A percentile compares a stretch with the other conserved stretches of the same genome.
Conservation (phyloP, 1,139 yeast species). For the Nadsonia commutata region DNA sequence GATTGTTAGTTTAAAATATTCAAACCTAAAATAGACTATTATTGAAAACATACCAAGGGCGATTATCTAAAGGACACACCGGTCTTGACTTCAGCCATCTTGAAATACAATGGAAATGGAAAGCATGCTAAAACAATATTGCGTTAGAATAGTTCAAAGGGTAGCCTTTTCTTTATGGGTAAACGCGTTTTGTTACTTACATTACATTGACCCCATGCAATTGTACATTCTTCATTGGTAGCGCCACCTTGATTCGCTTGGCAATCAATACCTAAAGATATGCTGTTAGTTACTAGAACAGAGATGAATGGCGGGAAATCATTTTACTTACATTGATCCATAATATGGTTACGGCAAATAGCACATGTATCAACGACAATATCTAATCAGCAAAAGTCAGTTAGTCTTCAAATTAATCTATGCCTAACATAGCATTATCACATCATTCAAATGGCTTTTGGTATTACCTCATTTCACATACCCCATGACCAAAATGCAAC, state of each 20-base stretch:
- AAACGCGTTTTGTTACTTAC: constrained; percentile 21
- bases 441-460: too few relatives aligned
- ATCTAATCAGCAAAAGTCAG: too few relatives aligned
- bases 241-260: constrained; percentile 63
- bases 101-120: constrained; percentile 89
- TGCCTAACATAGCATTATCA: too few relatives aligned
- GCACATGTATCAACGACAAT: constrained; percentile 95
- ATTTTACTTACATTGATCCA: constrained; percentile 64
- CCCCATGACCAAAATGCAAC: constrained; percentile 99
- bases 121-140: constrained; percentile 39
- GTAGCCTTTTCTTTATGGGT: background rate
- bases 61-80: constrained; percentile 78
- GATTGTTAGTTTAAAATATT: background rate
- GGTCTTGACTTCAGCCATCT: constrained; percentile 96
- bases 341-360: constrained; percentile 91
- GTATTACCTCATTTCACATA: constrained; percentile 23
- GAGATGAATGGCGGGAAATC: background rate
- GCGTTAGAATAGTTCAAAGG: background rate
- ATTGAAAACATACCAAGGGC: background rate
- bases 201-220: constrained; percentile 96
- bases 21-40: background rate
- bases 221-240: constrained; percentile 71
- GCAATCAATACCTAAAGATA: constrained; percentile 52
- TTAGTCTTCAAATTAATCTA: too few relatives aligned
- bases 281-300: background rate